Conservation (phyloP, 495 filamentous ascomycete species). For the Penicillium argentinense region DNA sequence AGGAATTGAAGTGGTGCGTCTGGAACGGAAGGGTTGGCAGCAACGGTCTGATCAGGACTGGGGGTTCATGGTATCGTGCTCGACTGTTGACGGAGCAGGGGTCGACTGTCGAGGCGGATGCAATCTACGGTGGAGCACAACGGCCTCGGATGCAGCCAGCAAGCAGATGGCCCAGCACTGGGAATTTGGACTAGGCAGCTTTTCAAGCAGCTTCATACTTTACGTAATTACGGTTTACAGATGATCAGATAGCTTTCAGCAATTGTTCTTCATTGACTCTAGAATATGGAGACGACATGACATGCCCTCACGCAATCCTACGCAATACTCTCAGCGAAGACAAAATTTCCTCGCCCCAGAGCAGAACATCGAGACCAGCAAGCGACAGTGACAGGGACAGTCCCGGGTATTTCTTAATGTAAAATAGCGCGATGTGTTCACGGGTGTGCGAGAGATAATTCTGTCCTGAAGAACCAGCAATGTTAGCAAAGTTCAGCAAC, state of each 20-base stretch:
- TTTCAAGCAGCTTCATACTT: no score
- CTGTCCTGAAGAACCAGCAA: constrained; percentile 20
- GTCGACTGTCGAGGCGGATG: constrained; percentile 17
- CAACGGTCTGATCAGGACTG: neutral
- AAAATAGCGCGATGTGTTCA: no score
- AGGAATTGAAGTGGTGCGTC: neutral
- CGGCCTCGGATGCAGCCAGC: constrained; percentile 17
- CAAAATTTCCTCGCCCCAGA: no score
- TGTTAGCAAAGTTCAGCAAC: constrained; percentile 22
- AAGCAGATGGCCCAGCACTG: no score
- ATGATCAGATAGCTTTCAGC: no score
- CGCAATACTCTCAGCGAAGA: no score
- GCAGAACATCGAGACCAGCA: neutral
- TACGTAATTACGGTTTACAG: neutral
- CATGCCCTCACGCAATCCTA: no score
- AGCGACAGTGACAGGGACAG: no score
- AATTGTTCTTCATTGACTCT: no score
- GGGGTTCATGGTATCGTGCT: constrained; percentile 1
- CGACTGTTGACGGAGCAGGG: neutral
- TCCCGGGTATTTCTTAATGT: no score
- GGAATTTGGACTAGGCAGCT: no score
- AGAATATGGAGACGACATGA: no score
- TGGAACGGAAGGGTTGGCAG: neutral
- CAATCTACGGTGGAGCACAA: constrained; percentile 33
- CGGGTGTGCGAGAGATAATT: neutral